phyloP scores from a whole-genome alignment of 768 basidiomycete species.

The Tulasnella sp. region DNA sequence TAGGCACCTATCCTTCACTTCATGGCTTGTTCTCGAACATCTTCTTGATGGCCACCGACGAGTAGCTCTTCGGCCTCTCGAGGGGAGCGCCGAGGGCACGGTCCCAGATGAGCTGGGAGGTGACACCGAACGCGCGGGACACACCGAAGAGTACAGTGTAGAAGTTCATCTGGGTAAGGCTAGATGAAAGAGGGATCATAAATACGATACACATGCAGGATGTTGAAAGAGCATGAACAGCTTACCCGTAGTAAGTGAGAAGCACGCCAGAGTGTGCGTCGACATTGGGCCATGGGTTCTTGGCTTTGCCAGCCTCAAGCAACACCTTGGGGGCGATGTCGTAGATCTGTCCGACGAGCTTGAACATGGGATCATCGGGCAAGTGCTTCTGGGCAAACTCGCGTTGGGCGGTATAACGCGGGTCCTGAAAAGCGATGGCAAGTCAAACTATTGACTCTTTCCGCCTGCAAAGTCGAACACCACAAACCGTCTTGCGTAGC shows the following conservation, averaged over 20 bases:
- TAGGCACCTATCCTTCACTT: too few species aligned
- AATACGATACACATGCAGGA: too few species aligned
- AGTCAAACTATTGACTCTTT: too few species aligned
- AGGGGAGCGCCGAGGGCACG: slow-evolving; percentile 85
- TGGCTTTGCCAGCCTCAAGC: slow-evolving; percentile 82
- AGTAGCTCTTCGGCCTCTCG: slow-evolving; percentile 87
- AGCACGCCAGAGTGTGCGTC: slow-evolving; percentile 93
- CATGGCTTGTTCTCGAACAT: slow-evolving; percentile 52
- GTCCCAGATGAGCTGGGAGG: slow-evolving; percentile 86
- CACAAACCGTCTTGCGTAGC: slow-evolving; percentile 53
- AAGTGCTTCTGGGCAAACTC: slow-evolving; percentile 82
- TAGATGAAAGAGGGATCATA: slow-evolving; percentile 20
- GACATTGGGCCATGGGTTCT: slow-evolving; percentile 95
- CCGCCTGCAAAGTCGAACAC: neutral
- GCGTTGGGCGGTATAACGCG: slow-evolving; percentile 81
- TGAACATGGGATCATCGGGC: slow-evolving; percentile 82
- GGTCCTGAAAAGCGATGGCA: too few species aligned
- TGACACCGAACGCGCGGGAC: slow-evolving; percentile 85
- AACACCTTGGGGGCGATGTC: slow-evolving; percentile 83
- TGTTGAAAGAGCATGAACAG: neutral
- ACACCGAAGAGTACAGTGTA: slow-evolving; percentile 97
- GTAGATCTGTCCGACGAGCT: slow-evolving; percentile 83
- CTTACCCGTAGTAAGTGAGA: slow-evolving; percentile 59
- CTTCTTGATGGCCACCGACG: slow-evolving; percentile 64
- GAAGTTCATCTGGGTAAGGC: slow-evolving; percentile 83